phyloP scores from a whole-genome alignment of 2,329 filamentous ascomycete species.

The Davidsoniella eucalypti region DNA sequence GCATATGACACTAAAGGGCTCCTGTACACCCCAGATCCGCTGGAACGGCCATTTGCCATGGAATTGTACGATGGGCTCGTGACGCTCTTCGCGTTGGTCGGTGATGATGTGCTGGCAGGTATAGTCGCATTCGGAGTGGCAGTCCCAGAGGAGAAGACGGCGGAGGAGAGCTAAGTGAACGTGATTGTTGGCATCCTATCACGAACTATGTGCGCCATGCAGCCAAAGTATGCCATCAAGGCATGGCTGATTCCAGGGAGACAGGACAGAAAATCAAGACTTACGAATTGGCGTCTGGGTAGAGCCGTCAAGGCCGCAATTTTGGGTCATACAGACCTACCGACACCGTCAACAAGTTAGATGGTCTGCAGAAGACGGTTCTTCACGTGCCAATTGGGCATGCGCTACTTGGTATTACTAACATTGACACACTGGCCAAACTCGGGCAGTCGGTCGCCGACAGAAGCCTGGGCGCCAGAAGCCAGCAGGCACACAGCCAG shows the following conservation, averaged over 20 bases:
- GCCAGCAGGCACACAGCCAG: slow-evolving; percentile 5
- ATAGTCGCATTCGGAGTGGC: slow-evolving; percentile 91
- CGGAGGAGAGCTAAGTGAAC: slow-evolving; percentile 53
- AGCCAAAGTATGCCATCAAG: background rate
- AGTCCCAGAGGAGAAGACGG: slow-evolving; percentile 81
- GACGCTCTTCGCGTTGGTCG: slow-evolving; percentile 45
- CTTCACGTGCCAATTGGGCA: background rate
- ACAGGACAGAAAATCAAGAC: slow-evolving; percentile 18
- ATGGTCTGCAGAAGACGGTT: background rate
- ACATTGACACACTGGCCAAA: slow-evolving; percentile 54
- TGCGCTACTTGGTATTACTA: background rate
- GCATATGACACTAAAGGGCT: slow-evolving; percentile 86
- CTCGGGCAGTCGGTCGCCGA: slow-evolving; percentile 72
- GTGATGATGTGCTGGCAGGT: slow-evolving; percentile 92
- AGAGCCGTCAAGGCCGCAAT: slow-evolving; percentile 46
- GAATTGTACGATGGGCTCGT: slow-evolving; percentile 67
- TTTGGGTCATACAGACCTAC: slow-evolving; percentile 65
- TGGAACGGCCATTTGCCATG: slow-evolving; percentile 98
- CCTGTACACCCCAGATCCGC: slow-evolving; percentile 81
- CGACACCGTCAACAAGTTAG: background rate
- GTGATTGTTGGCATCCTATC: slow-evolving; percentile 3
- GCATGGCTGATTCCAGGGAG: slow-evolving; percentile 11
- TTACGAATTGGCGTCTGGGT: slow-evolving; percentile 50
- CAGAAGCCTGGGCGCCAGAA: slow-evolving; percentile 45
- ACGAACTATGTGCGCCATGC: too few species aligned